phyloP scores from a whole-genome alignment of 495 filamentous ascomycete genomes.

The Cudoniella acicularis region DNA sequence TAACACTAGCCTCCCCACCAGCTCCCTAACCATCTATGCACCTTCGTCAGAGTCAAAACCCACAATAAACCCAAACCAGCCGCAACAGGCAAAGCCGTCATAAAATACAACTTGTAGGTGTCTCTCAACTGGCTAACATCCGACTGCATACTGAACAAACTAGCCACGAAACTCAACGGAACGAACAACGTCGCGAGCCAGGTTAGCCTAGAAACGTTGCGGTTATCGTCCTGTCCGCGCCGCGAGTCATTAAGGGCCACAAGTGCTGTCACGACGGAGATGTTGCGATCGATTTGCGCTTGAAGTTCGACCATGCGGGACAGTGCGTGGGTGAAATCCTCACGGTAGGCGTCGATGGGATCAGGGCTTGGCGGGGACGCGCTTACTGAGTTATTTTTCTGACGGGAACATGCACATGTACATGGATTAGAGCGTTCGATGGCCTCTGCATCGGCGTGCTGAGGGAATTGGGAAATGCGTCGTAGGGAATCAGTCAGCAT shows the following conservation, averaged over 20 bases:
- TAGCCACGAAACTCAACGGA: conserved; percentile 37
- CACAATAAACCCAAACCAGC: too few species aligned
- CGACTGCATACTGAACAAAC: conserved; percentile 33
- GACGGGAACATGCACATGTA: too few species aligned
- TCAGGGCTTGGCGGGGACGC: not conserved
- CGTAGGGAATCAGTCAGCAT: conserved; percentile 33
- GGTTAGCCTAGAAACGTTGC: conserved; percentile 36
- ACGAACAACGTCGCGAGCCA: conserved; percentile 42
- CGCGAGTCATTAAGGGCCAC: conserved; percentile 33
- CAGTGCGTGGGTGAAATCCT: conserved; percentile 28
- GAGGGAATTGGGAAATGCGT: conserved; percentile 24
- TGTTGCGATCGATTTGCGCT: conserved; percentile 32
- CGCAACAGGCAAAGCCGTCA: too few species aligned
- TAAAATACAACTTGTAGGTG: too few species aligned
- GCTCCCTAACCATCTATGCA: too few species aligned
- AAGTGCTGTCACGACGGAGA: conserved; percentile 28
- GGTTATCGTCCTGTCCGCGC: conserved; percentile 27
- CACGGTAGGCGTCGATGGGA: conserved; percentile 13
- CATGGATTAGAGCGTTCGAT: conserved; percentile 21
- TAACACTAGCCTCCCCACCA: too few species aligned
- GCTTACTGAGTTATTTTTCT: too few species aligned
- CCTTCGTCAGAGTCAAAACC: too few species aligned
- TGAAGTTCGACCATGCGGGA: conserved; percentile 26
- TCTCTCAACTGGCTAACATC: too few species aligned
- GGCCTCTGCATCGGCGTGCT: not conserved